phyloP scores from a whole-genome alignment of 352 stramenopile genomes.

The Phytopythium oedochilum region DNA sequence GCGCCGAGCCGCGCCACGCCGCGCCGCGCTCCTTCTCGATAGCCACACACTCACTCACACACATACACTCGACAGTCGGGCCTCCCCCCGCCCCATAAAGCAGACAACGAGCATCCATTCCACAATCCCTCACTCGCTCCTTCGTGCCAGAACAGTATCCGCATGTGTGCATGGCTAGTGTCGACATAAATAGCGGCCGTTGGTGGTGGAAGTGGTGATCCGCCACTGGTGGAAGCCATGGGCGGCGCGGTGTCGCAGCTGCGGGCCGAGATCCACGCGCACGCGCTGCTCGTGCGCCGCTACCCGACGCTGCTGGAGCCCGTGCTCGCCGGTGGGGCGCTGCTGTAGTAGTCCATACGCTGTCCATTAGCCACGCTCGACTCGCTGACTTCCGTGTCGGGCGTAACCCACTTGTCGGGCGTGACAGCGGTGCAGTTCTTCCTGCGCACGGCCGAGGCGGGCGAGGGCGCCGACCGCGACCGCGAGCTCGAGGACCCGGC shows the following conservation, averaged over 20 bases:
- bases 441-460: constrained; percentile 51
- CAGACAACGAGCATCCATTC: neutral
- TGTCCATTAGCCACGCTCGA: too few species aligned
- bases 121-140: too few species aligned
- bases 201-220: too few species aligned
- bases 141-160: too few species aligned
- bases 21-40: neutral
- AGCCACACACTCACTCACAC: neutral
- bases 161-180: too few species aligned
- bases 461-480: constrained; percentile 52
- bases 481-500: constrained; percentile 46
- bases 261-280: constrained; percentile 55
- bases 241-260: constrained; percentile 65
- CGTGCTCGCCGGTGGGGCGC: constrained; percentile 27
- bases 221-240: constrained; percentile 40
- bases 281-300: constrained; percentile 48
- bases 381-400: too few species aligned
- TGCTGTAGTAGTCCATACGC: too few species aligned
- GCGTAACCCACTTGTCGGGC: too few species aligned
- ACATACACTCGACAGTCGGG: neutral
- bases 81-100: neutral
- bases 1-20: too few species aligned
- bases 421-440: constrained; percentile 59
- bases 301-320: constrained; percentile 66
- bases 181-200: constrained; percentile 17